Base-by-base conservation (phyloP, 2,329 filamentous ascomycete species). In the Polychaeton citri region DNA sequence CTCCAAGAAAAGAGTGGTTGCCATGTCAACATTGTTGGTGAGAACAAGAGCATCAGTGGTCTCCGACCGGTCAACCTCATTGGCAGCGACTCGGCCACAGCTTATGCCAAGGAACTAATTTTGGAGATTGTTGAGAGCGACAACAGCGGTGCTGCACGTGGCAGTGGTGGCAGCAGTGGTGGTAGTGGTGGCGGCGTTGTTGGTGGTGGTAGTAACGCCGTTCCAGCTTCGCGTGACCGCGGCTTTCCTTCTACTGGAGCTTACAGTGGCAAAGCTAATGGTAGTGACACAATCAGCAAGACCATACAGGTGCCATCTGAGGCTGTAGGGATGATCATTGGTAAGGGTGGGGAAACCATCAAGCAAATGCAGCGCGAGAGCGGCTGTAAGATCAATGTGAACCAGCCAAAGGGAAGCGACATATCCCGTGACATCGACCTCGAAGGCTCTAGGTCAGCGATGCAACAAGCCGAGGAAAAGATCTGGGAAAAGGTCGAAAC, bases 41-140 rank as follows among this genome's bases (percentile, higher is more conserved):
- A 94, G 62, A 84, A 84, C 47, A 92, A 93, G 69, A 93, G 84
- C 54, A 74, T 93, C 46, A 92, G 92, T 53, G 86, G 86, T 31
- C 68, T 93, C 42, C 77, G 86, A 34, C 86, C 87, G 19, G 85
- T 94, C 43, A 94, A 94, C 55, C 69, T 94, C 33, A 93, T 93
- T 47, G 86, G 86, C 40, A 77, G 78, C 30, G 73, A 73, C 30
- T 72, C 79, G 49, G 79, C 84, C 35, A 80, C 84, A 33, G 75
- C 76, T 32, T 72, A 75, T 43, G 86, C 86, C 26, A 88, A 90
- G 61, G 81, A 90, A 46, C 65, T 88, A 42, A 94, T 94, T 47
- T 76, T 93, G 64, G 85, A 94, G 55, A 93, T 94, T 54, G 86
- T 94, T 36, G 86, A 94, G 47, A 93, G 84, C 60, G 86, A 94